Evolutionary conservation across 2,329 filamentous ascomycete species (phyloP), one percentile per base, ranked within the genome.

Genomic region (Colletotrichum karsti): DNA sequence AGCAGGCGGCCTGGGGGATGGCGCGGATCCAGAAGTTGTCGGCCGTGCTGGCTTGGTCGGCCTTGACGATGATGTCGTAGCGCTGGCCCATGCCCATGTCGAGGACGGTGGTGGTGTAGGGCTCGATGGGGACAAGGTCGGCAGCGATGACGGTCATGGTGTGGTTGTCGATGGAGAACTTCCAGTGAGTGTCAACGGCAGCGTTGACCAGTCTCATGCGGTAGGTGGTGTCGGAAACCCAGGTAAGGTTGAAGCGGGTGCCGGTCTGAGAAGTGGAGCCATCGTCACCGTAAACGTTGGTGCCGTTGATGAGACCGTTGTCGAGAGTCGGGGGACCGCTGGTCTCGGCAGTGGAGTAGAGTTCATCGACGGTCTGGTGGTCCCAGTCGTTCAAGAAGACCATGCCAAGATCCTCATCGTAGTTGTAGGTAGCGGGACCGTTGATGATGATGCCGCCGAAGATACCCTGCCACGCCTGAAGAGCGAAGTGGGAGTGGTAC

Each of bases 351-450:
- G 33, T 3, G 3, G 50, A 26, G 51, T 77, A 79, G 2, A 84
- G 73, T 57, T 80, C 70, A 58, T 83, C 81, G 3, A 79, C 78
- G 0, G 81, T 82, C 22, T 30, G 30, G 69, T 88, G 85, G 71
- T 83, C 83, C 87, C 88, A 91, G 71, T 91, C 90, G 13, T 82
- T 85, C 8, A 92, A 74, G 18, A 89, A 80, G 2, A 91, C 72
- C 7, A 83, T 78, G 3, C 91, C 90, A 0, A 91, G 79, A 72
- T 93, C 91, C 51, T 86, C 82, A 69, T 93, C 89, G 72, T 91
- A 91, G 71, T 88, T 82, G 12, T 83, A 80, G 5, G 85, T 84
- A 0, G 84, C 82, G 0, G 89, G 89, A 0, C 89, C 90, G 60
- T 90, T 82, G 71, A 91, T 87, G 13, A 91, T 77, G 33, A 92